phyloP scores from a whole-genome alignment of 2,329 filamentous ascomycete species.

The Endothia cerciana region DNA sequence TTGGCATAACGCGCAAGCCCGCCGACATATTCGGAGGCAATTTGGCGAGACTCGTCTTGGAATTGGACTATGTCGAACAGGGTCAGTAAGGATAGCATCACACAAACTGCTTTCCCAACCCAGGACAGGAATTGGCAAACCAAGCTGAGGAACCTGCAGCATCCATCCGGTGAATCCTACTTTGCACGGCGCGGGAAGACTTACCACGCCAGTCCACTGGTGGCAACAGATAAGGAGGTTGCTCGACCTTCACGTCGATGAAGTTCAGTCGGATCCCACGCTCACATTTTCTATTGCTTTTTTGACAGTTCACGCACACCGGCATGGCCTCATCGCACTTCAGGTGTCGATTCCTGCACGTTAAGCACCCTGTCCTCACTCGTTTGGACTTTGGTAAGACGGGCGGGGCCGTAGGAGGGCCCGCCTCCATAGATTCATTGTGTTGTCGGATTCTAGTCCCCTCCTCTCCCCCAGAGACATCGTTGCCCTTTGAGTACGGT shows the following conservation, averaged over 20 bases:
- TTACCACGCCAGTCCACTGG: conserved; percentile 68
- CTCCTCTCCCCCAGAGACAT: neutral
- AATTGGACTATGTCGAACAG: conserved; percentile 64
- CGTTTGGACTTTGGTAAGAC: conserved; percentile 69
- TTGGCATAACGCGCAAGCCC: conserved; percentile 74
- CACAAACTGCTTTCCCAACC: neutral
- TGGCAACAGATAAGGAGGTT: conserved; percentile 65
- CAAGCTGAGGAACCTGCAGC: neutral
- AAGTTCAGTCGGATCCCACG: conserved; percentile 89
- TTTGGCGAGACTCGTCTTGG: conserved; percentile 84
- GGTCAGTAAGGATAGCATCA: conserved; percentile 20
- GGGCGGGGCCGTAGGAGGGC: conserved; percentile 4
- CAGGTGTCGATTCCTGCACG: conserved; percentile 84
- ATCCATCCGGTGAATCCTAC: neutral
- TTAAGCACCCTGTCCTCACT: conserved; percentile 88
- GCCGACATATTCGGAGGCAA: conserved; percentile 87
- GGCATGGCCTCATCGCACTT: conserved; percentile 82
- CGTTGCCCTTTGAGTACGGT: conserved; percentile 1
- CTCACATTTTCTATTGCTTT: conserved; percentile 84
- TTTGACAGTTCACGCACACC: conserved; percentile 77
- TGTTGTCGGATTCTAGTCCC: conserved; percentile 4
- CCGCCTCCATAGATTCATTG: conserved; percentile 10
- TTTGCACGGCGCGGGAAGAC: conserved; percentile 29
- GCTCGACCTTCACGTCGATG: conserved; percentile 78
- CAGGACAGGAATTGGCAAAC: neutral